These are phyloP conservation scores for Prunus kanzakura DNA, from an alignment of 306 rosid species.

Conservation along the genomic window DNA sequence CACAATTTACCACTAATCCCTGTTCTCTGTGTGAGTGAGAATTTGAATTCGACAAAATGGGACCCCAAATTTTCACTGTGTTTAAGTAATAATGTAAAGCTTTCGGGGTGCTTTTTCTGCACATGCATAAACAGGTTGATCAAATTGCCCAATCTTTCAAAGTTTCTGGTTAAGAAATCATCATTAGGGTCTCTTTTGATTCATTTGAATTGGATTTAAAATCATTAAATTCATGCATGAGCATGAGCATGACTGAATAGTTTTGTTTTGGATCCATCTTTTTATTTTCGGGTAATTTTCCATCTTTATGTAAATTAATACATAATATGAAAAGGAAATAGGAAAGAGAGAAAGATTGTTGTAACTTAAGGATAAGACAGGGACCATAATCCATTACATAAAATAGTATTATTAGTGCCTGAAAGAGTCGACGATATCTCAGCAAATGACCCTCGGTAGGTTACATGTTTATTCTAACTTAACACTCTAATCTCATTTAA, in stretches of 20 bases:
- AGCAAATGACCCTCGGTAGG: neutral
- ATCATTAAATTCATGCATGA: neutral
- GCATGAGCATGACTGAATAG: neutral
- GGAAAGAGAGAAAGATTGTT: no score
- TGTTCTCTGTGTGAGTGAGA: neutral
- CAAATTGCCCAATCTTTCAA: neutral
- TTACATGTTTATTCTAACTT: neutral
- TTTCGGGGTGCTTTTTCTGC: neutral
- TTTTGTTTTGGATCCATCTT: no score
- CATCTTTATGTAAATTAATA: no score
- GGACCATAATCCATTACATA: neutral
- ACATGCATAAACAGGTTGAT: neutral
- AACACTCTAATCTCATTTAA: neutral
- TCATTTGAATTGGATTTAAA: neutral
- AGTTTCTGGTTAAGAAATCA: constrained; percentile 8
- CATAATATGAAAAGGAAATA: no score
- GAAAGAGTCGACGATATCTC: neutral
- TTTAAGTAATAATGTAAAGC: constrained; percentile 3
- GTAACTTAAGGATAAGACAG: neutral
- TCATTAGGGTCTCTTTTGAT: constrained; percentile 10
- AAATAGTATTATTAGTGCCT: neutral
- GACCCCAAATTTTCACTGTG: constrained; percentile 3
- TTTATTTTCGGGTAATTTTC: no score
- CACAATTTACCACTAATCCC: neutral
- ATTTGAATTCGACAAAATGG: constrained; percentile 29